Percentiles rank a stretch among this genome's conserved stretches.
These are phyloP conservation scores for Colletotrichum endophyticum DNA, from an alignment of 2,329 filamentous ascomycete genomes.

Conservation along the genomic window DNA sequence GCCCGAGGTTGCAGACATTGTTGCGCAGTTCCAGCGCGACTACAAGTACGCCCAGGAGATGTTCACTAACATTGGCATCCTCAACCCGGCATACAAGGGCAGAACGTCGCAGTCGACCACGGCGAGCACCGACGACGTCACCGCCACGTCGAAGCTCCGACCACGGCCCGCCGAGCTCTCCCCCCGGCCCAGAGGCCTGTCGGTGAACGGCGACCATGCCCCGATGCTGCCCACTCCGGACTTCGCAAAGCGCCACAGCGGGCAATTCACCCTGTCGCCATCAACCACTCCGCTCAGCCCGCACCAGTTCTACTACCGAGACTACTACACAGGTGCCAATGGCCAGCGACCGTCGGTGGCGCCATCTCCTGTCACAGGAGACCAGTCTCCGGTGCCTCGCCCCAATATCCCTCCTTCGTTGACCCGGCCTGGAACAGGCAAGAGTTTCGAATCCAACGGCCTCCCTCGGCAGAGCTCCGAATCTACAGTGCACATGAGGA, in stretches of 20 bases:
- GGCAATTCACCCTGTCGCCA: constrained; percentile 68
- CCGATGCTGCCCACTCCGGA: constrained; percentile 70
- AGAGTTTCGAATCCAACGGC: constrained; percentile 61
- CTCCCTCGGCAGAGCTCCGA: constrained; percentile 59
- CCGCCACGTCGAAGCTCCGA: constrained; percentile 52
- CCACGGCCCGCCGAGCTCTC: constrained; percentile 53
- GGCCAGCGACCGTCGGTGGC: constrained; percentile 30
- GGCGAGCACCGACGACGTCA: constrained; percentile 56
- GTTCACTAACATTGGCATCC: constrained; percentile 73
- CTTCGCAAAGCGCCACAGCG: constrained; percentile 69
- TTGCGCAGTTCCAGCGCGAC: constrained; percentile 79
- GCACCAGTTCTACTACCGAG: constrained; percentile 61
- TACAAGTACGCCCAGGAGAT: constrained; percentile 78
- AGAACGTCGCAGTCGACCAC: constrained; percentile 65
- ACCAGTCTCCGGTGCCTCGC: constrained; percentile 54
- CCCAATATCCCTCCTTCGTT: constrained; percentile 31
- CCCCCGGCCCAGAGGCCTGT: constrained; percentile 62
- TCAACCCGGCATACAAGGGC: constrained; percentile 74
- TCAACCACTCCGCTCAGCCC: constrained; percentile 53
- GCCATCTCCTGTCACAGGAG: constrained; percentile 60
- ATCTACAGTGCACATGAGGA: constrained; percentile 46
- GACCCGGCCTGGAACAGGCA: constrained; percentile 62
- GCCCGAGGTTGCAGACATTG: constrained; percentile 74
- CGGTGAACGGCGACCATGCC: constrained; percentile 66
- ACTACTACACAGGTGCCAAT: constrained; percentile 52